Base-by-base conservation (phyloP, 805 yeast species). In the Kuraishia hungarica region DNA sequence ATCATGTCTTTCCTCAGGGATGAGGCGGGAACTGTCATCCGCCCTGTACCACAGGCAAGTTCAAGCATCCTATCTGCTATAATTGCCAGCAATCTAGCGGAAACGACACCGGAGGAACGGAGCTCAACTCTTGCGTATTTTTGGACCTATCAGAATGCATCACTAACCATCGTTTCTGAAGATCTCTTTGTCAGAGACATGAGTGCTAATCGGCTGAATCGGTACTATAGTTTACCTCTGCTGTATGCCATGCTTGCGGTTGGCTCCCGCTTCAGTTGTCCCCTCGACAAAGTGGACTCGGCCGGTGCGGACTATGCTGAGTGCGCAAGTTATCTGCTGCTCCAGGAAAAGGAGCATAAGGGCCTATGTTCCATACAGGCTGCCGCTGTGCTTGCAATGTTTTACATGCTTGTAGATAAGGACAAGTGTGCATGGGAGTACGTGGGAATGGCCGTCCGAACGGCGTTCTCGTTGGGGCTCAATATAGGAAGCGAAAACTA, bases 191-290 rank as follows among this genome's bases (percentile, higher is more conserved):
- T 54, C 20, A 22, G 23, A 21, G 59, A 58, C 20, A 21, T 59
- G 55, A 6, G 46, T 13, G 39, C 51, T 17, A 57, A 58, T 8
- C 39, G 43, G n/a, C 24, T 50, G 22, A 39, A 53, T 19, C 35
- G 35, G 35, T 59, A 48, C 26, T 59, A 35, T 49, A 57, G 55
- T 28, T 47, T 49, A 17, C 50, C 61, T 4, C 53, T 59, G 15
- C 48, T 59, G 17, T 56, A 59, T 19, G 61, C 61, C 13, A 58
- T 59, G 59, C 48, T 59, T 21, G 59, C 61, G 20, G 54, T 59
- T 11, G 61, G 61, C 13, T 51, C 61, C 6, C 50, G 59, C 28
- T 54, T 56, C 39, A 24, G 48, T 15, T 35, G 43, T 17, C 43
- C 43, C 3, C 43, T 35, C 43, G 58, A 52, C 22, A 28, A 53